Base-by-base conservation (phyloP, 2,329 filamentous ascomycete genomes). In the Aureobasidium sp. region DNA sequence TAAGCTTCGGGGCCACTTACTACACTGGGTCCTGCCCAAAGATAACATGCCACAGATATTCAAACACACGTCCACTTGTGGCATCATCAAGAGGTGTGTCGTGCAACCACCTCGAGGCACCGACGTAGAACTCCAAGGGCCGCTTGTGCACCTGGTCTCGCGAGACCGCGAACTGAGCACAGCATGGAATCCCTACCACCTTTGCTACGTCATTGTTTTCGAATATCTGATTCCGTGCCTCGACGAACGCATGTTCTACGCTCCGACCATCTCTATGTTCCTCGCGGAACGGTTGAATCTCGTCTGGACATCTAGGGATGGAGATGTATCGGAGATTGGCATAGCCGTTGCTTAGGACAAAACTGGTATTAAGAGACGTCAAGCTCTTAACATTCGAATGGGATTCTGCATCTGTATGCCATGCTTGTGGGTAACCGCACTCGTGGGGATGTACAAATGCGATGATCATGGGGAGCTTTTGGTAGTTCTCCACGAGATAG, bases 101-200 rank as follows among this genome's bases (percentile, higher is more conserved):
- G 12, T 77, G 47, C n/a, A 84, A 67, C 81, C 81, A 84, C 3
- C 76, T 70, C 17, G 79, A 73, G 64, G 76, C 80, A 10, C 73
- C 70, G 62, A 77, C 72, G 63, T 83, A 84, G 32, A 83, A 80
- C 8, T 71, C 73, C 66, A 71, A 76, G 3, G 77, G 76, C 36
- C 78, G 74, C 65, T 78, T 71, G 15, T 68, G 71, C 10, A 83
- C 75, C 67, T 78, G 78, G 50, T 78, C 75, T 46, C 72, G 74
- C 0, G 79, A 80, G 1, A 79, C 80, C 0, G 78, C 81, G 66
- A 84, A 83, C 64, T 84, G 82, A 5, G 81, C 81, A 65, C 82
- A 84, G 67, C 82, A 84, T 27, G 77, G 77, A 1, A 78, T 77
- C 0, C 78, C 81, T 4, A 84, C 77, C 17, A 70, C 68, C 10